These are phyloP conservation scores for Neocallimastix lanati DNA, from an alignment of 192 early-diverging fungal species.

Conservation along the genomic window DNA sequence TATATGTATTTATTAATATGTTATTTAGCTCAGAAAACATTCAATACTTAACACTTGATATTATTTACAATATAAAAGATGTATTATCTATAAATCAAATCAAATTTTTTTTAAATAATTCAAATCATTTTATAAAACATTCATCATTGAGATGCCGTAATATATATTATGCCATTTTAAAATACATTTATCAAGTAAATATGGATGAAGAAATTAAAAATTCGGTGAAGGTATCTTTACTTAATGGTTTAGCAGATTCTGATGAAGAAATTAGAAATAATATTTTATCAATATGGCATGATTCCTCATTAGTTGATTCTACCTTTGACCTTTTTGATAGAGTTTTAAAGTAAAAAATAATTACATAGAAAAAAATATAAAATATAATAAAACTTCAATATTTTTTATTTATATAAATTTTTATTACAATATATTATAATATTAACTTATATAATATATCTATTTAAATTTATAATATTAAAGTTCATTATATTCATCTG, in stretches of 20 bases:
- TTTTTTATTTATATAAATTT: too few species aligned
- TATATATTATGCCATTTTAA: conserved; percentile 17
- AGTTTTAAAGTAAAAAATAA: neutral
- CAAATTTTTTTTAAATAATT: conserved; percentile 18
- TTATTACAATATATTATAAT: neutral
- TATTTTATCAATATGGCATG: neutral
- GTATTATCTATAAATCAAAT: conserved; percentile 19
- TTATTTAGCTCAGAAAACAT: conserved; percentile 32
- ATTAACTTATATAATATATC: too few species aligned
- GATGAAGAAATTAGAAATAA: conserved; percentile 13
- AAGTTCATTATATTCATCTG: conserved; percentile 38
- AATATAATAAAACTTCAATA: neutral
- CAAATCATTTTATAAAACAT: conserved; percentile 28
- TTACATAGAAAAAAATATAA: too few species aligned
- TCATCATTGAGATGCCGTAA: conserved; percentile 14
- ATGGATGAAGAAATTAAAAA: neutral
- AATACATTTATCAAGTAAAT: conserved; percentile 1
- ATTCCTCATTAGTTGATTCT: neutral
- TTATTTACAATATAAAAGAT: conserved; percentile 25
- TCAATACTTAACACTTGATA: conserved; percentile 29
- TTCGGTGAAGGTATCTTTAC: conserved; percentile 7
- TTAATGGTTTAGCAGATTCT: conserved; percentile 16
- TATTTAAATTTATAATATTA: neutral
- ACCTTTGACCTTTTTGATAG: neutral
- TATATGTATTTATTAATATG: too few species aligned